Evolutionary conservation across 768 basidiomycete species (phyloP), one percentile per base, ranked within the genome.

Genomic region (Lanmaoa pseudosensibilis): DNA sequence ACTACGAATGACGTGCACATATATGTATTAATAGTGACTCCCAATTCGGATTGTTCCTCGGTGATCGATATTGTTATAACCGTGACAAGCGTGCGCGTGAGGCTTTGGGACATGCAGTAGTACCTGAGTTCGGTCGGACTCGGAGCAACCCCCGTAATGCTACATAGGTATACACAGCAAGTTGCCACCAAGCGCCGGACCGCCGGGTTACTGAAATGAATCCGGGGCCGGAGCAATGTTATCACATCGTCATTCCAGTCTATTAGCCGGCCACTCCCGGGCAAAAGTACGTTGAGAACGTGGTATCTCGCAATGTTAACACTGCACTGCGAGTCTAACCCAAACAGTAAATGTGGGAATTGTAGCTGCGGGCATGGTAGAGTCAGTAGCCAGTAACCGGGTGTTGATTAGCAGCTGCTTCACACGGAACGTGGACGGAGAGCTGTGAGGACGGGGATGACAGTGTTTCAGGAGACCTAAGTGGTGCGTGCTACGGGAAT

Each of bases 201-300:
- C 16, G 25, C 19, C 27, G 41, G 56, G 16, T 10, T 45, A 18
- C 11, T 46, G 27, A 39, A 15, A n/a, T 23, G 15, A 8, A 18
- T 43, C 43, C 59, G 59, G 21, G 51, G 11, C 59, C 41, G 47
- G 59, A 15, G 27, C 7, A 21, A 5, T 12, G n/a, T 40, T n/a
- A 19, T 23, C 30, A n/a, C n/a, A 9, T 40, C 9, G 21, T 33
- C 23, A 25, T 7, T 23, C 15, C 32, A 11, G 39, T 25, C 9
- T n/a, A 27, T 34, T 15, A 21, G 27, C 32, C 25, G 4, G 16
- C 46, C 40, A 44, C 38, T 16, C 49, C n/a, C 8, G 43, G 30
- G 25, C 8, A n/a, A 25, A 5, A 30, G 9, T 19, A 32, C 41
- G 55, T 37, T 52, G 37, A 21, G 60, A 60, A 61, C 59, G 59